Evolutionary conservation across 2,329 filamentous ascomycete species (phyloP).

Genomic region (Penicillium psychrosexuale): DNA sequence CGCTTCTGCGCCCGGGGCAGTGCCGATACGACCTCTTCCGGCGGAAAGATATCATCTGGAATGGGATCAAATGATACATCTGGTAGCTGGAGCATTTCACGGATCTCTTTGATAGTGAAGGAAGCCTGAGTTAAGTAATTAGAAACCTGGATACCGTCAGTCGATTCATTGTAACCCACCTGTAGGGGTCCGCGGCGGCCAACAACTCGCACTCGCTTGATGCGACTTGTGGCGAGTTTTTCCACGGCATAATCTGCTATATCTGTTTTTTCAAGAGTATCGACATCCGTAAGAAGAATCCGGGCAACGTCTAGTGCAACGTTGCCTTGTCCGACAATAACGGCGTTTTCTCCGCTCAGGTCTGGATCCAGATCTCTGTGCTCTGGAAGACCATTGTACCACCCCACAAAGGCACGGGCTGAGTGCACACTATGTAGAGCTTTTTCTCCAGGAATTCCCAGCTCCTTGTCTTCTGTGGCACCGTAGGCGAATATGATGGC

Average conservation of each 20-base stretch:
- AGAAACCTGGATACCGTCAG: constrained; percentile 1
- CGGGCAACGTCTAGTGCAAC: constrained; percentile 92
- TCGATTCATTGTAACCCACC: constrained; percentile 45
- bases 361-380: constrained; percentile 70
- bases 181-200: constrained; percentile 87
- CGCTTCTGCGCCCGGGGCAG: constrained; percentile 73
- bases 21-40: constrained; percentile 56
- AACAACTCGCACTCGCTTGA: constrained; percentile 81
- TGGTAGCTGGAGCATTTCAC: constrained; percentile 78
- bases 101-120: constrained; percentile 91
- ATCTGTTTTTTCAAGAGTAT: constrained; percentile 74
- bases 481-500: constrained; percentile 91
- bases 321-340: constrained; percentile 92
- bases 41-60: constrained; percentile 63
- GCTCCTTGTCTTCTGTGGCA: constrained; percentile 74
- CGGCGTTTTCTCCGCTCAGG: constrained; percentile 73
- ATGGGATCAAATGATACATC: constrained; percentile 69
- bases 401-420: constrained; percentile 89
- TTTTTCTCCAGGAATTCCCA: constrained; percentile 75
- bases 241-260: constrained; percentile 83
- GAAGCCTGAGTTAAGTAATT: constrained; percentile 59
- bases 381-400: constrained; percentile 95
- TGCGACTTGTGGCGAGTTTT: constrained; percentile 65
- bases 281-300: constrained; percentile 74
- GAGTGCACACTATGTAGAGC: constrained; percentile 71